Base-by-base conservation (phyloP, 2,329 filamentous ascomycete genomes). In the Apiospora phragmitis region DNA sequence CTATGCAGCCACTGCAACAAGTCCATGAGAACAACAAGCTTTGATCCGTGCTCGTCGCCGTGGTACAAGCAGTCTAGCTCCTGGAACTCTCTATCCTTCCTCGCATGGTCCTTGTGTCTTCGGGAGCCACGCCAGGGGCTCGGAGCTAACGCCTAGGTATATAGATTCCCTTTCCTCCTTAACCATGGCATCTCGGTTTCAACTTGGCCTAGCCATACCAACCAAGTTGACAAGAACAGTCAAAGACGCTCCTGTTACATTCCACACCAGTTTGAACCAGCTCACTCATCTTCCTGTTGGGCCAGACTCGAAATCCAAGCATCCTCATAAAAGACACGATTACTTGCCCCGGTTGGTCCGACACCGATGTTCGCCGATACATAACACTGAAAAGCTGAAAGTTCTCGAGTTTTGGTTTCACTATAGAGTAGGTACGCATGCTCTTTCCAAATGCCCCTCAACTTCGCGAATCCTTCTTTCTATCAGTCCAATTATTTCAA, bases 91-190 rank as follows among this genome's bases (percentile, higher is more conserved):
- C 70, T 72, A 69, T 45, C 72, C 74, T 75, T 74, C 75, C 73
- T 72, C 71, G 72, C 73, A 71, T 73, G 72, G 75, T 68, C 70
- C 75, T 75, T 78, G 77, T 79, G 75, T 77, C 74, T 80, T 78
- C 74, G 69, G 73, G 76, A 76, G 75, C 75, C 69, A 73, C 77
- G 72, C 74, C 75, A 74, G 73, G 69, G 73, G 73, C 72, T 73
- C 68, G 73, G 75, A 72, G 71, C 55, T 65, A 68, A 65, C 59
- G 67, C 68, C 70, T 73, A 55, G 69, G 73, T 81, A 82, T 83
- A 81, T 82, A 83, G 79, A 80, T 77, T 79, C 76, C 75, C 76
- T 75, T 73, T 70, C 74, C 75, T 75, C 76, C 70, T 72, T 74
- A 76, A 78, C 80, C 77, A 78, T 79, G 78, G 76, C 55, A 62